phyloP scores from a whole-genome alignment of 1,284 basidiomycete genomes.

The Singerocomus inundabilis region DNA sequence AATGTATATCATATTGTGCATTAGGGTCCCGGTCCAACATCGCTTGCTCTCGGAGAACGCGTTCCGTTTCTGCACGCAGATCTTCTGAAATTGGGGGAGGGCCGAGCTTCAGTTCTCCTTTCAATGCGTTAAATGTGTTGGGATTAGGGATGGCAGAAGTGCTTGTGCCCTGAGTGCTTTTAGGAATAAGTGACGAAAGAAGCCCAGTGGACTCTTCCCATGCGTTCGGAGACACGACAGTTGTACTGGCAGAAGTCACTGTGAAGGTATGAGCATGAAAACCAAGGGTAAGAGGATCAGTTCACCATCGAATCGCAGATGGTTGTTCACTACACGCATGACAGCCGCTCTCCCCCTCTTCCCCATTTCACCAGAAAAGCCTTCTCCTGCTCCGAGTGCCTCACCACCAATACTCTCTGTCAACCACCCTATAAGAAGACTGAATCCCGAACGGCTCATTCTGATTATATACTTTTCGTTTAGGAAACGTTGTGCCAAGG shows the following conservation, averaged over 20 bases:
- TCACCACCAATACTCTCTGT: slow-evolving; percentile 91
- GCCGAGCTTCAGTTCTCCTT: slow-evolving; percentile 81
- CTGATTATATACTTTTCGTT: slow-evolving; percentile 89
- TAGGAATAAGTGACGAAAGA: slow-evolving; percentile 73
- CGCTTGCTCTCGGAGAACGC: slow-evolving; percentile 68
- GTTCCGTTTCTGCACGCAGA: slow-evolving; percentile 75
- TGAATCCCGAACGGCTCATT: slow-evolving; percentile 91
- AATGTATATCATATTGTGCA: slow-evolving; percentile 62
- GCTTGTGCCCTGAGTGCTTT: slow-evolving; percentile 37
- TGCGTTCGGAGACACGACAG: slow-evolving; percentile 56
- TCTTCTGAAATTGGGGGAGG: slow-evolving; percentile 76
- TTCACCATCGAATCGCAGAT: slow-evolving; percentile 87
- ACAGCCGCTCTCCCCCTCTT: slow-evolving; percentile 81
- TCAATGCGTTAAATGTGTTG: slow-evolving; percentile 71
- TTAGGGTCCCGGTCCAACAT: slow-evolving; percentile 66
- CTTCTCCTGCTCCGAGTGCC: slow-evolving; percentile 75
- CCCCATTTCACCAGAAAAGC: slow-evolving; percentile 79
- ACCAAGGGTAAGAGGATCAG: slow-evolving; percentile 7
- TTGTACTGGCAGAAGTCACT: slow-evolving; percentile 73
- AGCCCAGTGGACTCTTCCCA: slow-evolving; percentile 86
- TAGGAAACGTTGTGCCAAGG: slow-evolving; percentile 82
- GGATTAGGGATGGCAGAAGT: slow-evolving; percentile 45
- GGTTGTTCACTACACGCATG: slow-evolving; percentile 92
- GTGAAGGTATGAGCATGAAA: slow-evolving; percentile 27
- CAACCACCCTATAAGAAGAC: slow-evolving; percentile 92